Evolutionary conservation across 2,329 filamentous ascomycete genomes (phyloP), one percentile per base, ranked within the genome.

Genomic region (Penicillium sp.): DNA sequence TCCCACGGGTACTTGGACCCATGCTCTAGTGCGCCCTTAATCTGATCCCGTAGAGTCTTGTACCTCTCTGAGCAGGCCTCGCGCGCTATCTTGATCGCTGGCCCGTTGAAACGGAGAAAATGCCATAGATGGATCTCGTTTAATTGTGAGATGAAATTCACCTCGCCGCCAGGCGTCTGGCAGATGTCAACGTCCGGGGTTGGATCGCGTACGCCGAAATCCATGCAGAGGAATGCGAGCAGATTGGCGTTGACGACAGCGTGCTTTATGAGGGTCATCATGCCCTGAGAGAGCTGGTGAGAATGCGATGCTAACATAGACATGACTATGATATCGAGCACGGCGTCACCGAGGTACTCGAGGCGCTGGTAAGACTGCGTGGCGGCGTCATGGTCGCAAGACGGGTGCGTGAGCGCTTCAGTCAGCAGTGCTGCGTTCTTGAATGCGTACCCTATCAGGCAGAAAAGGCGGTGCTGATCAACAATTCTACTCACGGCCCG

Each of bases 301-400:
- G 61, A 50, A 29, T 68, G 58, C 1, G 49, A 26, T 24, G 62
- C 57, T 8, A 71, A 56, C 0, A 84, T 58, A 12, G 68, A 65
- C 7, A 89, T 84, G 45, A 96, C 76, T 50, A 96, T 76, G 60
- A 85, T 81, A 70, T 97, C 93, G 0, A 97, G 82, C 2, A 96
- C 78, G 0, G 90, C 83, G 62, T 97, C 93, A 0, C 93, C 93
- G 0, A 96, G 75, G 63, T 95, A 96, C 65, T 96, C 93, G 1
- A 96, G 80, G 0, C 91, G 83, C 60, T 96, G 88, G 62, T 85
- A 85, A 0, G 80, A 81, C 31, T 73, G 70, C 12, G 84, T 79
- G 18, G 72, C 77, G 2, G 76, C 76, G 4, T 79, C 75, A 15
- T 73, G 70, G 28, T 76, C 76, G 47, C 77, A 79, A 0, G 89